Percentiles rank a stretch among this genome's conserved stretches.
These are phyloP conservation scores for Edaphochlamys debaryana DNA, from an alignment of 139 green algal genomes.

Conservation along the genomic window DNA sequence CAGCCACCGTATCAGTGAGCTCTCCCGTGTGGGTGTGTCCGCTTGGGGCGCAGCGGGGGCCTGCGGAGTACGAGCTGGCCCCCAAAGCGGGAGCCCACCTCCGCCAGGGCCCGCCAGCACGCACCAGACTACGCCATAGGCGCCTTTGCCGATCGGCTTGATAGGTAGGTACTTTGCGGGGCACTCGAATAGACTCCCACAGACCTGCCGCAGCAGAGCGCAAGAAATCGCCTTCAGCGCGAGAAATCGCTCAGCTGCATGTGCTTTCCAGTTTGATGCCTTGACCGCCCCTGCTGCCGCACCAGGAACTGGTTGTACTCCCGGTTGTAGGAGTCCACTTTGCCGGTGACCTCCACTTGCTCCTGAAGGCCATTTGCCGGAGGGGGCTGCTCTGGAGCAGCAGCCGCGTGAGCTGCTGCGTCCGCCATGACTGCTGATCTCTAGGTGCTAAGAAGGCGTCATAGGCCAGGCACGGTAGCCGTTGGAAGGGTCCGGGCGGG, in stretches of 20 bases:
- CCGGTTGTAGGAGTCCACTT: conserved; percentile 13
- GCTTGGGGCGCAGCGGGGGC: too few species aligned
- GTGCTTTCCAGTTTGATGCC: too few species aligned
- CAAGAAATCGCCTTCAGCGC: too few species aligned
- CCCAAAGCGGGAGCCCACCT: too few species aligned
- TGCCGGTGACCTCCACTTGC: conserved; percentile 28
- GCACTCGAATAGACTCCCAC: conserved; percentile 71
- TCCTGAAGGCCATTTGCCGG: not conserved
- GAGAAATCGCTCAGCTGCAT: too few species aligned
- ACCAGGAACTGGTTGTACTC: conserved; percentile 65
- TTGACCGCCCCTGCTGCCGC: too few species aligned
- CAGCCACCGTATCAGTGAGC: too few species aligned
- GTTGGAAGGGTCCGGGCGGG: too few species aligned
- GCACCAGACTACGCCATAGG: conserved; percentile 97
- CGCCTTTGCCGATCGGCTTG: conserved; percentile 94
- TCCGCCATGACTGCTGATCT: not conserved
- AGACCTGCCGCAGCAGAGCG: conserved; percentile 47
- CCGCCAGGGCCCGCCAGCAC: too few species aligned
- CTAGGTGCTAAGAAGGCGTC: not conserved
- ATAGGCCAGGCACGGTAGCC: too few species aligned
- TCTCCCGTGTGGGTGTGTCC: too few species aligned
- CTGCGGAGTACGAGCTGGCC: too few species aligned
- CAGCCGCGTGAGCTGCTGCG: not conserved
- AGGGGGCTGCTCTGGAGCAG: not conserved
- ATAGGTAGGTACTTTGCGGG: conserved; percentile 67